A percentile compares a stretch with the other conserved stretches of the same genome.
These are phyloP conservation scores for Sextonia rubra DNA, from an alignment of 164 flowering plant genomes.

Conservation along the genomic window DNA sequence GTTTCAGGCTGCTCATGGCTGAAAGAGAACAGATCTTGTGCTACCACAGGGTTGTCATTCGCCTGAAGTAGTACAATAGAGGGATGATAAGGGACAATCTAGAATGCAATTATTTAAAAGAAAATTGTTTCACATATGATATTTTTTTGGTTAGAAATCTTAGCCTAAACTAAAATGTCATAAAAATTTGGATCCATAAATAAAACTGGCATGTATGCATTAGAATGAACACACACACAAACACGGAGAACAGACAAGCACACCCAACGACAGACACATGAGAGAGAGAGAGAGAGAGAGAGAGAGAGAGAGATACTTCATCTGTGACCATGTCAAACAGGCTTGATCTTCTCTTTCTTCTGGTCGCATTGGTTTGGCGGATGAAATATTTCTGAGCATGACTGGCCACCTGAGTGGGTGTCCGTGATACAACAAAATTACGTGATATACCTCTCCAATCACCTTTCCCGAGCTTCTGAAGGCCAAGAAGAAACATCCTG, in stretches of 20 bases:
- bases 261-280: not conserved
- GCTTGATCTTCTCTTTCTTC: conserved; percentile 85
- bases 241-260: no score
- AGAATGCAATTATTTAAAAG: not conserved
- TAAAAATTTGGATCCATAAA: not conserved
- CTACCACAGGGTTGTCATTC: conserved; percentile 40
- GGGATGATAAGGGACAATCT: not conserved
- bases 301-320: conserved; percentile 42
- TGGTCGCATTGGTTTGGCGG: conserved; percentile 67
- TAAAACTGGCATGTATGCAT: not conserved
- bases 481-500: conserved; percentile 79
- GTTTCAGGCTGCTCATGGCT: conserved; percentile 40
- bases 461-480: conserved; percentile 92
- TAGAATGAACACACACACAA: not conserved
- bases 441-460: conserved; percentile 97
- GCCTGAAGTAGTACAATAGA: conserved; percentile 29
- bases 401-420: conserved; percentile 90
- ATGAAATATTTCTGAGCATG: conserved; percentile 93
- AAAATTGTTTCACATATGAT: not conserved
- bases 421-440: conserved; percentile 75
- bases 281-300: conserved; percentile 7
- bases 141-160: not conserved
- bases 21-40: conserved; percentile 40
- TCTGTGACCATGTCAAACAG: conserved; percentile 78
- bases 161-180: not conserved